These are phyloP conservation scores for Pichia deserticola DNA, from an alignment of 805 yeast genomes.

Conservation along the genomic window DNA sequence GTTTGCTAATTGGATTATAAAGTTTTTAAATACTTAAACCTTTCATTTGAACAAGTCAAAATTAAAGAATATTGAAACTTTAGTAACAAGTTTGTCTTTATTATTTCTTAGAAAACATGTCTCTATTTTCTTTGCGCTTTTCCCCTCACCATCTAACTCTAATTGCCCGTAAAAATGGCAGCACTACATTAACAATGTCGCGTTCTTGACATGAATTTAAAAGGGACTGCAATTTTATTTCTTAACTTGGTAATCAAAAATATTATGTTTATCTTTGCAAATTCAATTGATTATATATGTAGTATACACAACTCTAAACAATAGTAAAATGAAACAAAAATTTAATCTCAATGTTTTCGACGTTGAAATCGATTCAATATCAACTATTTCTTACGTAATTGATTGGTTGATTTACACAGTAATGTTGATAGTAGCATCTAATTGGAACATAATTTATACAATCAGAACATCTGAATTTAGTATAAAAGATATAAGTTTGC, in stretches of 20 bases:
- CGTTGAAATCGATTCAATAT: background rate
- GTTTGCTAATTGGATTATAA: too few species aligned
- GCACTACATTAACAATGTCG: background rate
- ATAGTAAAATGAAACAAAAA: too few species aligned
- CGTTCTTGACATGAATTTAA: background rate
- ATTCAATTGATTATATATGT: too few species aligned
- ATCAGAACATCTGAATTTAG: slow-evolving; percentile 38
- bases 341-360: background rate
- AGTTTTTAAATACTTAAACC: too few species aligned
- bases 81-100: too few species aligned
- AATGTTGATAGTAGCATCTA: slow-evolving; percentile 19
- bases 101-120: background rate
- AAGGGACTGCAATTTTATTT: background rate
- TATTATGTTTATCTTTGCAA: too few species aligned
- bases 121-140: background rate
- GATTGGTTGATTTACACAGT: slow-evolving; percentile 27
- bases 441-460: slow-evolving; percentile 27
- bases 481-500: slow-evolving; percentile 25
- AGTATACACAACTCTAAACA: too few species aligned
- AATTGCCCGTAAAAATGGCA: background rate
- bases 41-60: too few species aligned
- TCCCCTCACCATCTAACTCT: background rate
- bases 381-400: slow-evolving; percentile 20
- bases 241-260: too few species aligned
- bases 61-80: too few species aligned